Evolutionary conservation across 208 protist genomes (phyloP), one percentile per base, ranked within the genome.

Genomic region (Porcisia deanei): DNA sequence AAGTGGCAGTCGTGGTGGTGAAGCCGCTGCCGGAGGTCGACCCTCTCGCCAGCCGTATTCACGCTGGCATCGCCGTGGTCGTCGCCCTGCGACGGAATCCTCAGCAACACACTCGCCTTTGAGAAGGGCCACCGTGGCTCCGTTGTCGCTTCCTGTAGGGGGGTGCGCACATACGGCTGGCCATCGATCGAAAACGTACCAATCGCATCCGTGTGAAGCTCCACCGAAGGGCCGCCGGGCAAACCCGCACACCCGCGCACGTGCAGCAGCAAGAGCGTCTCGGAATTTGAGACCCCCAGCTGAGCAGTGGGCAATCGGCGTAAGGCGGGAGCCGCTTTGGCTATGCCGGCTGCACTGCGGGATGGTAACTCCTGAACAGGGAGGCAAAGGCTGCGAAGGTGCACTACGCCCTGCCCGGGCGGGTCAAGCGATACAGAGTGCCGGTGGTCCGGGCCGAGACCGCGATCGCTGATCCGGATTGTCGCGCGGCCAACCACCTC

Each of bases 171-270:
- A 25, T 85, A 81, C 34, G 79, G 80, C 55, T 75, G 77, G 52
- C 71, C 70, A 22, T 84, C 85, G 41, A 89, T 63, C 4, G 78
- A 61, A 65, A 91, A 68, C 16, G 83, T 86, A 34, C 85, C 87
- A 20, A 96, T 37, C 10, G 88, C 81, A 55, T 94, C 88, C 22
- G 87, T 86, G 67, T 88, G 85, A 53, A 93, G 82, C 71, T 86
- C 81, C 72, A 76, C 85, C 73, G 81, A 81, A 18, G 83, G 78
- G 3, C 85, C 86, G 30, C 83, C 82, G 9, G 86, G 86, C 69
- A 96, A 79, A 65, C 84, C 71, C 14, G 76, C 73, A 72, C 88
- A 91, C 54, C 85, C 79, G 77, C 77, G 65, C 47, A 96, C 55
- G 83, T 91, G 83, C 67, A 96, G 78, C 34, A 91, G 71, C 43